Percentiles rank a stretch among this genome's conserved stretches.
Conservation (phyloP, 192 early-diverging fungal genomes). For the Umbelopsis ramanniana region DNA sequence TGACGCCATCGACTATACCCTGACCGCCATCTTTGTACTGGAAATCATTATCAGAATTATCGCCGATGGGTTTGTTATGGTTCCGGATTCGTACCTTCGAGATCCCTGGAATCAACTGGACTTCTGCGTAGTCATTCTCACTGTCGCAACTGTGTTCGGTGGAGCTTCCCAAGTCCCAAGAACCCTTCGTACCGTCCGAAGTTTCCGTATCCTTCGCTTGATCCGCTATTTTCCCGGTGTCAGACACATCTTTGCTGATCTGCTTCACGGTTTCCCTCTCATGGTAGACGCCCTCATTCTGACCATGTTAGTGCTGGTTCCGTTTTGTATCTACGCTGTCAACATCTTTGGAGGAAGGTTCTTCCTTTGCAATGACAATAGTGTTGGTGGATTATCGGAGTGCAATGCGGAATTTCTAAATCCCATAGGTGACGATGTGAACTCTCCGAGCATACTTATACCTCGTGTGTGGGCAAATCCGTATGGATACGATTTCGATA, state of each 20-base stretch:
- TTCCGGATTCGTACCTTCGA: constrained; percentile 53
- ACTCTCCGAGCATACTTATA: constrained; percentile 28
- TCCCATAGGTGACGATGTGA: constrained; percentile 13
- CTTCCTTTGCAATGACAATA: constrained; percentile 46
- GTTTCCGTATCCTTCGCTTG: constrained; percentile 43
- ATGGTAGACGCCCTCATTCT: constrained; percentile 57
- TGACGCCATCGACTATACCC: constrained; percentile 42
- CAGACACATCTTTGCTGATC: constrained; percentile 34
- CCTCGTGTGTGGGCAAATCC: constrained; percentile 63
- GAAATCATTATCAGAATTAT: constrained; percentile 58
- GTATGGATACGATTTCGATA: constrained; percentile 55
- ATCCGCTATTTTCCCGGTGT: constrained; percentile 41
- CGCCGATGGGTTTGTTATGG: constrained; percentile 58
- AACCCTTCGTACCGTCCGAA: constrained; percentile 50
- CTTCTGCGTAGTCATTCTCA: constrained; percentile 53
- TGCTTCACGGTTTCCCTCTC: constrained; percentile 50
- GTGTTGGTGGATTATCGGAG: constrained; percentile 23
- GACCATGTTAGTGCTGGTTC: constrained; percentile 53
- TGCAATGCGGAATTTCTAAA: constrained; percentile 47
- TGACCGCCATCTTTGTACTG: constrained; percentile 51
- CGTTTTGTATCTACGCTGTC: constrained; percentile 56
- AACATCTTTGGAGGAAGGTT: constrained; percentile 57
- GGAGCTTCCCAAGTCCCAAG: constrained; percentile 37
- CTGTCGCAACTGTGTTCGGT: constrained; percentile 43
- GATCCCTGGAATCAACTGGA: constrained; percentile 60